Evolutionary conservation across 345 rosid genomes (phyloP), one percentile per base, ranked within the genome.

Genomic region (Carallia pectinifolia): DNA sequence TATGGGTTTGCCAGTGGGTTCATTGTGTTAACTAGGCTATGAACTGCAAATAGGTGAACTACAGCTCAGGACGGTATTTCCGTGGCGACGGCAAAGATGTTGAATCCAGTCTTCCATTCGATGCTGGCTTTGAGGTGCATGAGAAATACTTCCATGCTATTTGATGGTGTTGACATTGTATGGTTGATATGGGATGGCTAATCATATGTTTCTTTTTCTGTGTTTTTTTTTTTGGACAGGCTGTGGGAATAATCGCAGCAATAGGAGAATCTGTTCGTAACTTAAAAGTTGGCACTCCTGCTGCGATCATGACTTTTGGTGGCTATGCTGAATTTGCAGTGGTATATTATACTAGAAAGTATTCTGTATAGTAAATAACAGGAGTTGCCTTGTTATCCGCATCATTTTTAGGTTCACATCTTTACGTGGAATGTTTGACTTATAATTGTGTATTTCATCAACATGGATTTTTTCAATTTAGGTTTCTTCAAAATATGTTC

Each of bases 31-130:
- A 81, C 70, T 36, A 60, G 27, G 65, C 68, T 71, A 17, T 67
- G 29, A 39, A 67, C 48, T 39, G 53, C 71, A 62, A 48, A 52
- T 83, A 91, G 97, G 98, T 94, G 18, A 94, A 94, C 86, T 91
- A 90, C 85, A 94, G 98, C 85, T 87, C 98, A 36, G 98, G 98
- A 55, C 87, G 92, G 74, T 94, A 91, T 84, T 94, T 93, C 69
- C 37, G 75, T 47, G 94, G 94, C 23, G 77, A 71, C 19, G 66
- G 54, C 48, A 79, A 67, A 36, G 79, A 78, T 66, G 30, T 72
- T 52, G 69, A 30, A 31, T 85, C 98, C 39, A 87, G 44, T 76
- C 95, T 91, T 78, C 98, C 98, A 7, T 86, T 94, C 71, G 96
- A 91, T 85, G 91, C 95, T 73, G 98, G 98, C 71, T 94, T 94